Evolutionary conservation across 768 basidiomycete species (phyloP).

Genomic region (Inosperma sp.): DNA sequence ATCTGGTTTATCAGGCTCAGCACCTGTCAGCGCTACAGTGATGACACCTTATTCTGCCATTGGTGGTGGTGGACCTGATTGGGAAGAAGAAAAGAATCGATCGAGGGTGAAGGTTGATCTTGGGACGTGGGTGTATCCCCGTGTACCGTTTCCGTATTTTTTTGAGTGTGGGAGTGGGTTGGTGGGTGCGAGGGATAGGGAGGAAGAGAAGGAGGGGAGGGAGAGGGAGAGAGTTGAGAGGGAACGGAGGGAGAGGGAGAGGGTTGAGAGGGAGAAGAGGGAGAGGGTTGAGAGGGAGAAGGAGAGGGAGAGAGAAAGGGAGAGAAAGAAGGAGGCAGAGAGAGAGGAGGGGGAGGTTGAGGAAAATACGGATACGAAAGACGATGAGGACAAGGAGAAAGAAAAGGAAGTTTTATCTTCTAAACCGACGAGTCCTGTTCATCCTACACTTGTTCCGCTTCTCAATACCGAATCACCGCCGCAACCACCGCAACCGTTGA

Average conservation of each 20-base stretch:
- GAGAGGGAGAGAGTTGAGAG: constrained; percentile 16
- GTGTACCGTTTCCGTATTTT: constrained; percentile 55
- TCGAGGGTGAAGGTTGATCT: constrained; percentile 37
- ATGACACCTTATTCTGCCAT: neutral
- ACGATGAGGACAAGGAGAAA: too few relatives aligned
- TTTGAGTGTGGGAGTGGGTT: constrained; percentile 35
- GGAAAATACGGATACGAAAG: too few relatives aligned
- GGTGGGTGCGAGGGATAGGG: constrained; percentile 17
- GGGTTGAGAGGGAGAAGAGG: constrained; percentile 16
- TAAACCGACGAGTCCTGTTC: too few relatives aligned
- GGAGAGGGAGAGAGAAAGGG: constrained; percentile 16
- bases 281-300: constrained; percentile 17
- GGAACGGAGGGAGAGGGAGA: constrained; percentile 15
- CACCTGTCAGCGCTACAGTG: neutral
- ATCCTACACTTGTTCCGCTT: too few relatives aligned
- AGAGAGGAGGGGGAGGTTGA: constrained; percentile 18
- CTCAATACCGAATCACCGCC: too few relatives aligned
- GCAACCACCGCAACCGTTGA: constrained; percentile 20
- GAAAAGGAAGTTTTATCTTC: too few relatives aligned
- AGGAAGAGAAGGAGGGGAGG: constrained; percentile 11
- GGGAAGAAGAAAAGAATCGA: constrained; percentile 24
- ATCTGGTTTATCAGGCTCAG: too few relatives aligned
- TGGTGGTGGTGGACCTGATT: constrained; percentile 12
- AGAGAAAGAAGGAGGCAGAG: constrained; percentile 16
- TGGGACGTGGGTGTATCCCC: constrained; percentile 56